Evolutionary conservation across 2,329 filamentous ascomycete genomes (phyloP), one percentile per base, ranked within the genome.

Genomic region (Beauveria sp.): DNA sequence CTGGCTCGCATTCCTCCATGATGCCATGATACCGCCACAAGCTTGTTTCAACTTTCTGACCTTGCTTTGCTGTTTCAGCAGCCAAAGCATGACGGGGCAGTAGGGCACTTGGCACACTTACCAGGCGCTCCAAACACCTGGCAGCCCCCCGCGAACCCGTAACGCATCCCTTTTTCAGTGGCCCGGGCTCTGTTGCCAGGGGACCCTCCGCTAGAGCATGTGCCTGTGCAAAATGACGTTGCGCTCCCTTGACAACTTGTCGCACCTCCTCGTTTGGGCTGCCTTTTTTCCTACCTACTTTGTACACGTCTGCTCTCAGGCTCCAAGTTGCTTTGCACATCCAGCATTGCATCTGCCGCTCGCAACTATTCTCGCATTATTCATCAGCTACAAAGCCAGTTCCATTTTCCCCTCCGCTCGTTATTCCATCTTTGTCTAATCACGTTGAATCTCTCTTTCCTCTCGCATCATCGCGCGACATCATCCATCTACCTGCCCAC

Each of bases 191-290:
- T 54, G 54, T 57, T 57, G 30, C 44, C 24, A 57, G 43, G 55
- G 55, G 43, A 14, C 51, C 26, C 3, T 20, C 28, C 48, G 48
- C 48, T 52, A 37, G 24, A 50, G 47, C 48, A 6, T 24, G 34
- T 12, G 34, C 51, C 30, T 18, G 14, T 30, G n/a, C 22, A 55
- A 46, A 46, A 56, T 56, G 54, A 56, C 54, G 54, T 56, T 56
- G 43, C 53, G 5, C 53, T 55, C 53, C 28, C 50, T 52, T 18
- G 16, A 24, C 18, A 10, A 34, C 28, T 16, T 56, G 54, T 37
- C 54, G 43, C 54, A 47, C 28, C 20, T 37, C 34, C 54, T 34
- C 16, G 54, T 56, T 56, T 56, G 54, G 43, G 54, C 54, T 47
- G 54, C 43, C 52, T 26, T 47, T 37, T 46, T 22, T 55, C n/a